Evolutionary conservation across 2,329 filamentous ascomycete species (phyloP), one percentile per base, ranked within the genome.

Genomic region (Colletotrichum tamarilloi): DNA sequence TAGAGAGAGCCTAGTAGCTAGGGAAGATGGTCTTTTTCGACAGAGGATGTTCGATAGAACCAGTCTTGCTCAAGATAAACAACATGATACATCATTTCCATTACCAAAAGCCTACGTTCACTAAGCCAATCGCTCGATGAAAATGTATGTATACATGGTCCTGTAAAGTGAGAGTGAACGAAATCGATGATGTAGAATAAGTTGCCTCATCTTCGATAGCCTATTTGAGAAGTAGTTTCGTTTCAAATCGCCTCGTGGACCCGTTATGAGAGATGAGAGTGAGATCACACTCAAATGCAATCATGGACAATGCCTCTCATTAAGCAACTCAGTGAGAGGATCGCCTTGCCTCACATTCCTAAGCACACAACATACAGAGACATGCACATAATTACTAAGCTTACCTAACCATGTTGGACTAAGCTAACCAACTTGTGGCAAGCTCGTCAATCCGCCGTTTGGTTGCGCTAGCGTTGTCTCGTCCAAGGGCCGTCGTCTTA

Each of bases 401-500:
- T 42, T 56, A 68, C 46, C 58, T 42, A 68, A 19, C 24, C 12
- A 35, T 19, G 42, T 19, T 5, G n/a, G 42, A n/a, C 42, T 46
- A n/a, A 46, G 42, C 42, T 46, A 46, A 46, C 0, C 16, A 46
- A 46, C 5, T 38, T 38, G 35, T 38, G 35, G 35, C 35, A 38
- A 46, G 42, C 42, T 46, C 42, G 42, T 46, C 16, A 8, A n/a
- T n/a, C 30, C 30, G 28, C 24, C 19, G 42, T 52, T 62, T 24
- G 32, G 12, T 26, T 53, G 58, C 62, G 62, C 67, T 66, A 70
- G 35, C 52, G 28, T 49, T 49, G 30, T 53, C 59, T 49, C 38
- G 38, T 42, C 53, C 52, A 56, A 62, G 67, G 42, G 42, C 19
- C 19, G 2, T 46, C 42, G 60, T 58, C 67, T 66, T 70, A 70